Conservation (phyloP, 75 land plant species). For the Selaginella tamariscina region DNA sequence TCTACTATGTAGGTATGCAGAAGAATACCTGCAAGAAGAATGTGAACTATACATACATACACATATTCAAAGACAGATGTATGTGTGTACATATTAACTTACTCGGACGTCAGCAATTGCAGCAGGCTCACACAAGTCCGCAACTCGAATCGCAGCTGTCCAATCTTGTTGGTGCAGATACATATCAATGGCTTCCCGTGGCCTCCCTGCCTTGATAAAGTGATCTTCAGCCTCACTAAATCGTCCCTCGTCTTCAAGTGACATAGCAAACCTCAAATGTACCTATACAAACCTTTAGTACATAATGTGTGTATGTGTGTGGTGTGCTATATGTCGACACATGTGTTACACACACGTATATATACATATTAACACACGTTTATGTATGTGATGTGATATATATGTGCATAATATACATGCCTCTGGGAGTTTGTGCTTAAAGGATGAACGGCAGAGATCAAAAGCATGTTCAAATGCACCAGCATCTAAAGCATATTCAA, state of each 20-base stretch:
- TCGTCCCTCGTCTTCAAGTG: conserved; percentile 30
- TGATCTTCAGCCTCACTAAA: conserved; percentile 28
- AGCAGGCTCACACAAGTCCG: conserved; percentile 30
- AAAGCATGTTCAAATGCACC: conserved; percentile 34
- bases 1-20: no score
- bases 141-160: conserved; percentile 28
- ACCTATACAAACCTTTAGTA: conserved; percentile 17
- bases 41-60: no score
- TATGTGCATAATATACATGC: not conserved
- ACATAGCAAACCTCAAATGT: conserved; percentile 25
- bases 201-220: conserved; percentile 31
- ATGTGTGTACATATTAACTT: no score
- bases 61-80: no score
- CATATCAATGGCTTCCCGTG: conserved; percentile 36
- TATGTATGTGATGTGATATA: not conserved
- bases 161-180: conserved; percentile 28
- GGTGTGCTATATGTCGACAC: no score
- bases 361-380: no score
- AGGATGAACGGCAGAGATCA: conserved; percentile 23
- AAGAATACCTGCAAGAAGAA: no score
- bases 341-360: no score
- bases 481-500: conserved; percentile 28
- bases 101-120: conserved; percentile 27
- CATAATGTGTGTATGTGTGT: no score
- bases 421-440: conserved; percentile 27